These are phyloP conservation scores for Nemania sp. DNA, from an alignment of 2,329 filamentous ascomycete species.

Conservation along the genomic window DNA sequence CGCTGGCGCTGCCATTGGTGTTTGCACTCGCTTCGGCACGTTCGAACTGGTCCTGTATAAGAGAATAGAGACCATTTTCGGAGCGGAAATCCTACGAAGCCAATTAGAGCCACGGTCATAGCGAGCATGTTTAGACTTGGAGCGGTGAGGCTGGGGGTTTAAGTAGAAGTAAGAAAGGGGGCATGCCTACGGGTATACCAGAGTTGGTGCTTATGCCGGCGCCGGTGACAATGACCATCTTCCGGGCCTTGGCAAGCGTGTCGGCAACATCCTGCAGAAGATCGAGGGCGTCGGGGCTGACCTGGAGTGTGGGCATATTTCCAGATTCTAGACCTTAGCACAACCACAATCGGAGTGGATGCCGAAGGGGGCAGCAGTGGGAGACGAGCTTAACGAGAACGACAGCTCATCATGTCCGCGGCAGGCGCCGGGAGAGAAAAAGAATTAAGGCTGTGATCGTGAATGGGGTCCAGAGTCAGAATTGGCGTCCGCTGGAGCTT, in stretches of 20 bases:
- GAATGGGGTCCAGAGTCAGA: no score
- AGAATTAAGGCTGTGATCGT: no score
- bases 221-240: conserved; percentile 72
- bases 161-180: background rate
- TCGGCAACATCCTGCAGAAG: conserved; percentile 68
- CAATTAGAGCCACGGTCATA: conserved; percentile 12
- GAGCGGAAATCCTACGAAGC: conserved; percentile 68
- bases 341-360: no score
- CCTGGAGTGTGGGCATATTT: conserved; percentile 62
- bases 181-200: conserved; percentile 66
- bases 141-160: background rate
- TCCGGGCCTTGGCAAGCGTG: conserved; percentile 64
- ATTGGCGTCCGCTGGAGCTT: no score
- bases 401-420: conserved; percentile 8
- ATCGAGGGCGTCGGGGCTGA: conserved; percentile 54
- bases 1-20: conserved; percentile 33
- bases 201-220: conserved; percentile 77
- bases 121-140: conserved; percentile 10
- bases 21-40: conserved; percentile 45
- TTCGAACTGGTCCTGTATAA: conserved; percentile 70
- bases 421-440: background rate
- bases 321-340: background rate
- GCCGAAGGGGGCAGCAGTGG: no score
- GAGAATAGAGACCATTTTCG: conserved; percentile 71
- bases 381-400: conserved; percentile 13